A percentile compares a stretch with the other conserved stretches of the same genome.
Evolutionary conservation across 140 eudicot genomes (phyloP).

Genomic region (Eryngium alpinum): DNA sequence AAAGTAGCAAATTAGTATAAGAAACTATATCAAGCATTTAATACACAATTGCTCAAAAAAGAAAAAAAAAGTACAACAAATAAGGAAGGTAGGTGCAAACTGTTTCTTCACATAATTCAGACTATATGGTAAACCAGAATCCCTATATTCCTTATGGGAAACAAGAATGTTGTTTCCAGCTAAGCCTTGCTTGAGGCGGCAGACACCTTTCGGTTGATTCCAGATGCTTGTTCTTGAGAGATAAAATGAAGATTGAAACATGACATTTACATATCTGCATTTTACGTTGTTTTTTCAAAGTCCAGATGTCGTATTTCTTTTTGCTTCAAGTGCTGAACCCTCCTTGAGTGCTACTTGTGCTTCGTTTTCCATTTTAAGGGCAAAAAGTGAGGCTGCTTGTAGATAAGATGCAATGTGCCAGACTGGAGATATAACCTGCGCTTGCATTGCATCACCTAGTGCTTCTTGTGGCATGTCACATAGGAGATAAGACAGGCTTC

Average conservation of each 20-base stretch:
- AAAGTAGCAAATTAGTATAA: too few species aligned
- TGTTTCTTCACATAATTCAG: neutral
- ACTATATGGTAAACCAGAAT: neutral
- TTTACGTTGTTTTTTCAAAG: conserved; percentile 8
- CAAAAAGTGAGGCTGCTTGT: conserved; percentile 54
- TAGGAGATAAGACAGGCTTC: conserved; percentile 62
- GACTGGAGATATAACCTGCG: conserved; percentile 62
- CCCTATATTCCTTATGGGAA: neutral
- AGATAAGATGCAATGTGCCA: conserved; percentile 66
- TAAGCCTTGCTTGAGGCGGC: neutral
- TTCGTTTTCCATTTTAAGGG: conserved; percentile 60
- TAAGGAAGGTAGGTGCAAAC: neutral
- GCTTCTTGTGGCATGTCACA: conserved; percentile 66
- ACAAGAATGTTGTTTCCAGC: neutral
- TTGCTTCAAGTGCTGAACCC: conserved; percentile 62
- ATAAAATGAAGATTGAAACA: neutral
- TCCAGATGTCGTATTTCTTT: conserved; percentile 30
- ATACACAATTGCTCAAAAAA: neutral
- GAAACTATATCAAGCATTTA: neutral
- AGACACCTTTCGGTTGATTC: neutral
- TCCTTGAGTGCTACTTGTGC: conserved; percentile 62
- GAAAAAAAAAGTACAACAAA: neutral
- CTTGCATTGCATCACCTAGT: conserved; percentile 66
- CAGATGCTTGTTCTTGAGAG: conserved; percentile 7
- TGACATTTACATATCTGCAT: conserved; percentile 7